phyloP scores from a whole-genome alignment of 768 basidiomycete species.

The Tylopilus plumbeoviolaceoides region DNA sequence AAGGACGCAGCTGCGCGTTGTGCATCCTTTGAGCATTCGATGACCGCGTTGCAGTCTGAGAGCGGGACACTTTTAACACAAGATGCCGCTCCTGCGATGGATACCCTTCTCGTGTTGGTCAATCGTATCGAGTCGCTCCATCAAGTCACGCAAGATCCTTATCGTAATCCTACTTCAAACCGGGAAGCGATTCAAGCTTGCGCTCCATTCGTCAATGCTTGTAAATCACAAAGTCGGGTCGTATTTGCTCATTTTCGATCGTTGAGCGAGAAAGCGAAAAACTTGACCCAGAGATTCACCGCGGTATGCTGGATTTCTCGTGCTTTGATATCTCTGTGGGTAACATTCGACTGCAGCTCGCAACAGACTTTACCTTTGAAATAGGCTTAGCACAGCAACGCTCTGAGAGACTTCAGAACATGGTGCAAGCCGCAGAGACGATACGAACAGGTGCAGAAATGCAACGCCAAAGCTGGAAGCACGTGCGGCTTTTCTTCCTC shows the following conservation, averaged over 20 bases:
- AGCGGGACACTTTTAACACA: conserved; percentile 2
- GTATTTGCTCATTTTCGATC: conserved; percentile 4
- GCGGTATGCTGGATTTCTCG: conserved; percentile 1
- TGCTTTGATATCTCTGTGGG: too few species aligned
- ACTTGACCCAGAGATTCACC: conserved; percentile 4
- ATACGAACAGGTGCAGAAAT: background rate
- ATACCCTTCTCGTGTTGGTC: conserved; percentile 2
- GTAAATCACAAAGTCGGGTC: conserved; percentile 7
- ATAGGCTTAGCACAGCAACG: background rate
- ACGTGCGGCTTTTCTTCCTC: background rate
- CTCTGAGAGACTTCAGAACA: background rate
- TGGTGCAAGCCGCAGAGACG: background rate
- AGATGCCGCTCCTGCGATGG: conserved; percentile 7
- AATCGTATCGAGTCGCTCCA: conserved; percentile 5
- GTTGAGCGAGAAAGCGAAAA: conserved; percentile 5
- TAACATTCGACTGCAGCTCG: background rate
- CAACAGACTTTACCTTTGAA: conserved; percentile 14
- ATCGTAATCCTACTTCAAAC: background rate
- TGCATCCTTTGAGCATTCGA: background rate
- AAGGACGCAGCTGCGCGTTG: background rate
- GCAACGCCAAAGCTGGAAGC: conserved; percentile 8
- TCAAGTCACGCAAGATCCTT: background rate
- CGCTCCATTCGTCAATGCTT: too few species aligned
- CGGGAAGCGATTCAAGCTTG: background rate
- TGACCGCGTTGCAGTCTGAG: background rate